phyloP scores from a whole-genome alignment of 179 eudicot species.

The Patellifolia procumbens region DNA sequence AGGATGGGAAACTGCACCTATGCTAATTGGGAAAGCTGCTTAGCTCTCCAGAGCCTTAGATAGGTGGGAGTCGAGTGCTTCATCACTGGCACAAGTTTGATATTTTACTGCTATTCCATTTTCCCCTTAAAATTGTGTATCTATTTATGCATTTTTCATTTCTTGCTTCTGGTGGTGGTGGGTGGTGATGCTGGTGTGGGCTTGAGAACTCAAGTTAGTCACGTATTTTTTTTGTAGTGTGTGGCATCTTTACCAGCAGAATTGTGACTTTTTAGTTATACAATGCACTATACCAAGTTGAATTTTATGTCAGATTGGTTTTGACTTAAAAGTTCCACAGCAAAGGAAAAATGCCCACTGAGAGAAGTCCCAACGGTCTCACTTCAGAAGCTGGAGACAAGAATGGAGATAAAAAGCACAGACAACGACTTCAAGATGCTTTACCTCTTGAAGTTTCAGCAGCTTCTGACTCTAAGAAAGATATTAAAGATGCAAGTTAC shows the following conservation, averaged over 20 bases:
- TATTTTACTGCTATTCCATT: background rate
- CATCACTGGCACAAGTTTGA: background rate
- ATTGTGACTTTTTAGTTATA: background rate
- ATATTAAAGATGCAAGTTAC: slow-evolving; percentile 33
- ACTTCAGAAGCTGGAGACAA: slow-evolving; percentile 41
- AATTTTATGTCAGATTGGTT: background rate
- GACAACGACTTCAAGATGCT: slow-evolving; percentile 55
- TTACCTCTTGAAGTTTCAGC: slow-evolving; percentile 52
- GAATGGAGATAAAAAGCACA: slow-evolving; percentile 58
- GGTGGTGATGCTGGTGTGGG: background rate
- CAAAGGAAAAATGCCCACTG: slow-evolving; percentile 37
- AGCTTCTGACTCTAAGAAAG: slow-evolving; percentile 37
- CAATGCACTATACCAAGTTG: background rate
- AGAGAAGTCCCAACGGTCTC: slow-evolving; percentile 43
- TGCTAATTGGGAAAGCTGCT: background rate
- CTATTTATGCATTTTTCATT: background rate
- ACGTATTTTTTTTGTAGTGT: too few relatives aligned
- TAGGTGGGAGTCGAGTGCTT: background rate
- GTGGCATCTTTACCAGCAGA: background rate
- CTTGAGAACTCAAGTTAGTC: background rate
- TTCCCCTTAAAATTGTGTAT: background rate
- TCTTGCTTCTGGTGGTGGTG: background rate
- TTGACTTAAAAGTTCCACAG: background rate
- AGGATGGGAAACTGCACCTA: background rate
- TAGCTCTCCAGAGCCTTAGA: too few relatives aligned